Evolutionary conservation across 2,329 filamentous ascomycete genomes (phyloP), one percentile per base, ranked within the genome.

Genomic region (Hyphodiscus sp.): DNA sequence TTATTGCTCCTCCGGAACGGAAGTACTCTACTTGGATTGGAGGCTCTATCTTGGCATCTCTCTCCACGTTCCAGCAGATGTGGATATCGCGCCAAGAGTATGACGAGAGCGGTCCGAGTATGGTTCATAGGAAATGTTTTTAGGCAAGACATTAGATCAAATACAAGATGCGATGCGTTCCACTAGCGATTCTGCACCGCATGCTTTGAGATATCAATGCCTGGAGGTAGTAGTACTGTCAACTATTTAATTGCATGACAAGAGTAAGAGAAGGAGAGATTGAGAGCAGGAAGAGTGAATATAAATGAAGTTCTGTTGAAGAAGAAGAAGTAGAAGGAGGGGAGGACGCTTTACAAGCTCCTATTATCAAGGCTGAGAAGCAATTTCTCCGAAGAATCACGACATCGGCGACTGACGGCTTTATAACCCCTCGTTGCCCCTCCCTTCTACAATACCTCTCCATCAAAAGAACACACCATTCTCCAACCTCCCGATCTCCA

Each of bases 31-130:
- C 97, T 83, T 99, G 94, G 94, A 99, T 99, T 76, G 94, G 94
- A 94, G 94, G 94, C 85, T 99, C 94, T 77, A 99, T 99, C 80
- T 81, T 99, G 72, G 94, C 94, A 69, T 99, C 94, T 63, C 89
- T 99, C 71, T 99, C 94, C 68, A 99, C 94, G 78, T 99, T 99
- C 92, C 94, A 99, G 85, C 94, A 99, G 82, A 99, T 99, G 94
- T 99, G 94, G 94, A 97, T 99, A 86, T 99, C 94, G 71, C 99
- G 99, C 91, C 94, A 99, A 97, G 92, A 97, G 84, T 97, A 97
- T 86, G 94, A 99, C 82, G 94, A 97, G 90, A 94, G 87, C 77
- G 92, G 92, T 80, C 94, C 92, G 70, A 96, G 91, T 72, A 97
- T 97, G 74, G 92, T 97, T 71, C 92, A 97, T 88, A 89, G 91